Percentiles rank a stretch among this genome's conserved stretches.
These are phyloP conservation scores for Mortierella sp. DNA, from an alignment of 371 early-diverging fungal species.

Conservation along the genomic window DNA sequence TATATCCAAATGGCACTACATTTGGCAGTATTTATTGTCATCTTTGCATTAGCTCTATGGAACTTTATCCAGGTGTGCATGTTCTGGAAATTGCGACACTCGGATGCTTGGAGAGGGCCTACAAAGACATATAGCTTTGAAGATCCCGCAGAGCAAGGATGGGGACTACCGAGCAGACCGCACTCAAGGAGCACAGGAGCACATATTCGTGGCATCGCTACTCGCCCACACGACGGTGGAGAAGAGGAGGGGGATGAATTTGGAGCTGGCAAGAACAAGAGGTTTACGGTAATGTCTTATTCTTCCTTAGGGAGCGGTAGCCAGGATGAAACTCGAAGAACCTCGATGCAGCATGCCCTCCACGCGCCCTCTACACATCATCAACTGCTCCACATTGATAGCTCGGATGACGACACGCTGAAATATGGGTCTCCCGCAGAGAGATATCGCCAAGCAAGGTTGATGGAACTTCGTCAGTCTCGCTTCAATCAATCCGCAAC, in stretches of 20 bases:
- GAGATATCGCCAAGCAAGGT: conserved; percentile 37
- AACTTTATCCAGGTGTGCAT: conserved; percentile 45
- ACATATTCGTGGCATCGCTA: conserved; percentile 12
- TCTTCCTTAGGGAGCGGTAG: conserved; percentile 32
- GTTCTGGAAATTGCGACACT: conserved; percentile 37
- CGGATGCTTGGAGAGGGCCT: conserved; percentile 43
- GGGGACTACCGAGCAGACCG: conserved; percentile 25
- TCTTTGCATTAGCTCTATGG: conserved; percentile 45
- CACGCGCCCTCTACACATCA: conserved; percentile 13
- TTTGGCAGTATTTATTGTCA: conserved; percentile 42
- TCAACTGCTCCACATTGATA: conserved; percentile 7
- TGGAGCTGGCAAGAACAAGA: conserved; percentile 14
- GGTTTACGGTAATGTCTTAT: conserved; percentile 43
- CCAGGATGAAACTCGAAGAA: conserved; percentile 11
- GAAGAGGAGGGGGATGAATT: conserved; percentile 14
- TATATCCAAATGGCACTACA: conserved; percentile 54
- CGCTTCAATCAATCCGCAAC: conserved; percentile 13
- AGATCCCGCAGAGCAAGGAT: conserved; percentile 30
- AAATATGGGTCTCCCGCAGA: conserved; percentile 49
- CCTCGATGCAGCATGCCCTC: conserved; percentile 24
- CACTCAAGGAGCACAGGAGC: conserved; percentile 16
- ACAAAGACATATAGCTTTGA: conserved; percentile 50
- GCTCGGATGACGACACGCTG: conserved; percentile 26
- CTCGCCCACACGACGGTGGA: conserved; percentile 5
- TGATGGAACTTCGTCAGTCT: conserved; percentile 24